phyloP scores from a whole-genome alignment of 495 filamentous ascomycete species.

The Saxophila tyrrhenica region DNA sequence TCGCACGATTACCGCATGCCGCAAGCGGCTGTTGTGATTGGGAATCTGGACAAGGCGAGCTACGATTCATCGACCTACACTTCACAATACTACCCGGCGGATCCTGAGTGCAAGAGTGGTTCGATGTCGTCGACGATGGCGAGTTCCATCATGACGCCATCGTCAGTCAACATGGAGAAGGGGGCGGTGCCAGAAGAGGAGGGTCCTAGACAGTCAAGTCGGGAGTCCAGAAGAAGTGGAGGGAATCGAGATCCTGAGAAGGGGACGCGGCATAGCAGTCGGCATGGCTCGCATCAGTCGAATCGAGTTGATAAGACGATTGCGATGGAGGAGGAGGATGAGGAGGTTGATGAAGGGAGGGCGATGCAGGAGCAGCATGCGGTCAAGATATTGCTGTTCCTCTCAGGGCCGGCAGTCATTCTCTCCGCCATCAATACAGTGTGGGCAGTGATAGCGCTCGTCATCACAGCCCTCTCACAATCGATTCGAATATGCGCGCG shows the following conservation, averaged over 20 bases:
- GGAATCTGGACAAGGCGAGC: neutral
- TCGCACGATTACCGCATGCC: neutral
- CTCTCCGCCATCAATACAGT: slow-evolving; percentile 23
- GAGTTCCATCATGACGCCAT: slow-evolving; percentile 5
- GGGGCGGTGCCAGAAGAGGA: neutral
- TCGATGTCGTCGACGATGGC: slow-evolving; percentile 5
- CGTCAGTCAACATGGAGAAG: slow-evolving; percentile 16
- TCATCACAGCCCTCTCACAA: slow-evolving; percentile 24
- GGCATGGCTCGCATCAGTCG: neutral
- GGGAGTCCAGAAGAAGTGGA: neutral
- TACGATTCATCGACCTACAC: neutral
- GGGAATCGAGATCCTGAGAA: slow-evolving; percentile 11
- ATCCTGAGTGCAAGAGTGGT: neutral
- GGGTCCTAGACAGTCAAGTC: neutral
- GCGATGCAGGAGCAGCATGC: neutral
- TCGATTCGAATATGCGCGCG: slow-evolving; percentile 26
- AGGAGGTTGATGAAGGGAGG: slow-evolving; percentile 1
- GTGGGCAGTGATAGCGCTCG: slow-evolving; percentile 26
- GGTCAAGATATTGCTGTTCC: slow-evolving; percentile 20
- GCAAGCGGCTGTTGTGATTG: neutral
- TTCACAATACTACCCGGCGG: neutral
- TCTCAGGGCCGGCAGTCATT: slow-evolving; percentile 24
- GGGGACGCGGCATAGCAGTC: neutral
- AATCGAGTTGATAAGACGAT: neutral
- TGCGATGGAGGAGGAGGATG: slow-evolving; percentile 9